Evolutionary conservation across 163 green algal species (phyloP).

Genomic region (Scenedesmus sp.): DNA sequence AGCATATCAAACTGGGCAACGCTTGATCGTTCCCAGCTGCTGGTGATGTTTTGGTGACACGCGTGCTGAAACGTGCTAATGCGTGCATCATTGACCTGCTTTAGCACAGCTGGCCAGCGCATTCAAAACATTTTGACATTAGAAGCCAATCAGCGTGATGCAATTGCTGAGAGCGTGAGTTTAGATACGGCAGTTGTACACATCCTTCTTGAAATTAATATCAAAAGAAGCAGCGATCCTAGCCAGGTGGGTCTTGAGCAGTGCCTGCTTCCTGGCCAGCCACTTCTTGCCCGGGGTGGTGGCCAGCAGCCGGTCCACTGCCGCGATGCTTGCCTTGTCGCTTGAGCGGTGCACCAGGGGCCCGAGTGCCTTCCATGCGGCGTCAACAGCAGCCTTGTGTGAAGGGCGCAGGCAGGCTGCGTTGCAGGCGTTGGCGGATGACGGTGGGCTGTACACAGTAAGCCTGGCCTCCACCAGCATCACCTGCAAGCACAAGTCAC

Average conservation of each 20-base stretch:
- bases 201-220: background rate
- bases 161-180: background rate
- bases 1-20: no score
- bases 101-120: no score
- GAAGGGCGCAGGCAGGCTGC: background rate
- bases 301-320: background rate
- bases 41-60: no score
- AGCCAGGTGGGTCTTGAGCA: background rate
- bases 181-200: background rate
- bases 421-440: background rate
- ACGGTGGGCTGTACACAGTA: background rate
- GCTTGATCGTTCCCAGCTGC: no score
- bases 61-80: no score
- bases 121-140: no score
- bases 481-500: slow-evolving; percentile 1
- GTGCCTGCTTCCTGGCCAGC: background rate
- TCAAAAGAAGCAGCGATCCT: background rate
- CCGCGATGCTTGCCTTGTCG: background rate
- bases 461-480: slow-evolving; percentile 13
- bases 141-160: no score
- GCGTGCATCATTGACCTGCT: no score
- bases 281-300: background rate
- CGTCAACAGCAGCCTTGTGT: background rate
- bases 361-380: background rate
- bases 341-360: background rate